These are phyloP conservation scores for Sindora glabra DNA, from an alignment of 306 rosid genomes.

Conservation along the genomic window DNA sequence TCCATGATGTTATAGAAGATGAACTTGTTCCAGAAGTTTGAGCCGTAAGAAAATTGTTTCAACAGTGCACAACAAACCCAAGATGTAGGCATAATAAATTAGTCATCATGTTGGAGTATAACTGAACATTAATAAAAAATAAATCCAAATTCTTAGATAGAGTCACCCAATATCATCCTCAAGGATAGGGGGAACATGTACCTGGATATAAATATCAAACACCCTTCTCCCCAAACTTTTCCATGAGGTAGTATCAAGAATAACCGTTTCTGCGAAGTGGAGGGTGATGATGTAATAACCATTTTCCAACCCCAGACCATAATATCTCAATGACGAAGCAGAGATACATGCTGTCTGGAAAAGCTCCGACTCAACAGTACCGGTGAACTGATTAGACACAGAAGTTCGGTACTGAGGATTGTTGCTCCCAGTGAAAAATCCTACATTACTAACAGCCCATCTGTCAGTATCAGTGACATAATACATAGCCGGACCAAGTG, in stretches of 20 bases:
- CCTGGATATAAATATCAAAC: conserved; percentile 78
- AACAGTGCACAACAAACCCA: not conserved
- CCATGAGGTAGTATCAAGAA: conserved; percentile 39
- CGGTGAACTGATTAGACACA: conserved; percentile 33
- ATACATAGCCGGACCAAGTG: conserved; percentile 69
- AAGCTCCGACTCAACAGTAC: conserved; percentile 38
- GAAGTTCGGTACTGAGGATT: conserved; percentile 16
- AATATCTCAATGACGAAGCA: conserved; percentile 75
- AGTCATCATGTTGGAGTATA: not conserved
- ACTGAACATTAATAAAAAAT: not conserved
- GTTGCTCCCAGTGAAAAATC: conserved; percentile 26
- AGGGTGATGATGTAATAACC: conserved; percentile 60
- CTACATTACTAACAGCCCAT: conserved; percentile 78
- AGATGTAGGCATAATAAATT: not conserved
- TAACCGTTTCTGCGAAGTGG: conserved; percentile 51
- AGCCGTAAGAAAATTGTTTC: not conserved
- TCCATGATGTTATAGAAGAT: not conserved
- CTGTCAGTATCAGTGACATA: conserved; percentile 38
- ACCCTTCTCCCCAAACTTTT: conserved; percentile 59
- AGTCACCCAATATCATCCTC: too few species aligned
- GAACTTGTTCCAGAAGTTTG: not conserved
- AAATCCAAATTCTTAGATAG: not conserved
- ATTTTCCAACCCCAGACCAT: conserved; percentile 64
- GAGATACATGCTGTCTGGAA: conserved; percentile 67
- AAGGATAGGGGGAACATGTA: too few species aligned